phyloP scores from a whole-genome alignment of 495 filamentous ascomycete species.

The Corynascus novoguineensis region DNA sequence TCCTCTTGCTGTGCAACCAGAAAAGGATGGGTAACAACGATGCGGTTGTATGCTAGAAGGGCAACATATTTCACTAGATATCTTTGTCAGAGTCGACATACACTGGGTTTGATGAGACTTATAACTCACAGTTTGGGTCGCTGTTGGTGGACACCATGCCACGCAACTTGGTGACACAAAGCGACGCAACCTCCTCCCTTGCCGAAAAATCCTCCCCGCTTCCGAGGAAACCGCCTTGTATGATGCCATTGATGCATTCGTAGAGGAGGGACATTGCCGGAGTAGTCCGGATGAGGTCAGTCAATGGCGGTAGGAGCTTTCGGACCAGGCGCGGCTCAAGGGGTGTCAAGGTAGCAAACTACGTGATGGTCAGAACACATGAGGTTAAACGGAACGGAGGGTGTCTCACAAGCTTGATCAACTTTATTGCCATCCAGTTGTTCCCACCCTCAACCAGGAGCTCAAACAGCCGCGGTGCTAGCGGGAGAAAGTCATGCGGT shows the following conservation, averaged over 20 bases:
- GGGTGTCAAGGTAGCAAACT: constrained; percentile 94
- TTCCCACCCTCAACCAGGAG: constrained; percentile 88
- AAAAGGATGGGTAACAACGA: constrained; percentile 80
- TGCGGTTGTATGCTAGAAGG: constrained; percentile 86
- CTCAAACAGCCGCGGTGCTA: constrained; percentile 88
- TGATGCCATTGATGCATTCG: constrained; percentile 97
- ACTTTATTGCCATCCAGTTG: constrained; percentile 99
- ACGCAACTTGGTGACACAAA: constrained; percentile 87
- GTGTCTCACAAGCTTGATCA: constrained; percentile 81
- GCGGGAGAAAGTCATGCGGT: constrained; percentile 85
- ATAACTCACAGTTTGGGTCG: constrained; percentile 84
- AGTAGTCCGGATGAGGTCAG: constrained; percentile 86
- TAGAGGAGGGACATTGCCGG: constrained; percentile 95
- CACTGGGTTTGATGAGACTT: too few species aligned
- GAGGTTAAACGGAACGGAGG: not conserved
- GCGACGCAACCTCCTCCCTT: constrained; percentile 83
- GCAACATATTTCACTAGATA: constrained; percentile 89
- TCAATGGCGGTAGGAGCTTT: constrained; percentile 92
- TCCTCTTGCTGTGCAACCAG: constrained; percentile 88
- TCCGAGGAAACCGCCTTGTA: constrained; percentile 89
- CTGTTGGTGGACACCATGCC: constrained; percentile 91
- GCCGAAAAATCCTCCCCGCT: constrained; percentile 68
- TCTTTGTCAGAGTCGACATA: not conserved
- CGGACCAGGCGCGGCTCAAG: constrained; percentile 85
- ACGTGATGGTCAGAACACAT: constrained; percentile 25